phyloP scores from a whole-genome alignment of 208 protist species.

The Naegleria fowleri region DNA sequence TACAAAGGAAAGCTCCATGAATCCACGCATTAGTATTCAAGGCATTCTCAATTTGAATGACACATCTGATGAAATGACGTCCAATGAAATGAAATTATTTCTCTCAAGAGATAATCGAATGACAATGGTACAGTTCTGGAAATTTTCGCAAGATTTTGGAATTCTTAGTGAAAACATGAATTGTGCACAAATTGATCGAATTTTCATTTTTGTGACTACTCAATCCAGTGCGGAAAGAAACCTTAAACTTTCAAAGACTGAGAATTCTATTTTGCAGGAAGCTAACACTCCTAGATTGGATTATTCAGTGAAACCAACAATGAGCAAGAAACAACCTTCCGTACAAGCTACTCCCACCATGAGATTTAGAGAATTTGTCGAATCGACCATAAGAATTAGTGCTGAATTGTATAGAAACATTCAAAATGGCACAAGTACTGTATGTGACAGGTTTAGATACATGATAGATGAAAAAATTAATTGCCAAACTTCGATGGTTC shows the following conservation, averaged over 20 bases:
- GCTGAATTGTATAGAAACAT: slow-evolving; percentile 8
- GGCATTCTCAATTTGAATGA: not conserved
- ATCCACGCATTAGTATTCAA: not conserved
- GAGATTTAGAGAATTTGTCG: slow-evolving; percentile 65
- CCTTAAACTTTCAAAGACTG: not conserved
- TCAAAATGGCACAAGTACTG: not conserved
- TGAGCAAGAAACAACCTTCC: not conserved
- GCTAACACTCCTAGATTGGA: not conserved
- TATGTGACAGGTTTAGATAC: not conserved
- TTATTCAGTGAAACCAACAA: not conserved
- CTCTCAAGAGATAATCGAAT: not conserved
- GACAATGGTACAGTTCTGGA: slow-evolving; percentile 2
- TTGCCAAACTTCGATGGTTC: not conserved
- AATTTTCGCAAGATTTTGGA: not conserved
- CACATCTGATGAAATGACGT: not conserved
- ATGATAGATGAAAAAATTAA: not conserved
- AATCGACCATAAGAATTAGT: slow-evolving; percentile 63
- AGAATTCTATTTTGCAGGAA: not conserved
- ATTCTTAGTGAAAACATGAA: not conserved
- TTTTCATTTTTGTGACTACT: slow-evolving; percentile 7
- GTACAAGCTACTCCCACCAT: not conserved
- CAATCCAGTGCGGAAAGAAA: not conserved
- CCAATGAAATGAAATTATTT: not conserved
- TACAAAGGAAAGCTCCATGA: not conserved
- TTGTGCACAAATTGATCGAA: not conserved